These are phyloP conservation scores for Cytospora leucostoma DNA, from an alignment of 2,329 filamentous ascomycete genomes.

Conservation along the genomic window DNA sequence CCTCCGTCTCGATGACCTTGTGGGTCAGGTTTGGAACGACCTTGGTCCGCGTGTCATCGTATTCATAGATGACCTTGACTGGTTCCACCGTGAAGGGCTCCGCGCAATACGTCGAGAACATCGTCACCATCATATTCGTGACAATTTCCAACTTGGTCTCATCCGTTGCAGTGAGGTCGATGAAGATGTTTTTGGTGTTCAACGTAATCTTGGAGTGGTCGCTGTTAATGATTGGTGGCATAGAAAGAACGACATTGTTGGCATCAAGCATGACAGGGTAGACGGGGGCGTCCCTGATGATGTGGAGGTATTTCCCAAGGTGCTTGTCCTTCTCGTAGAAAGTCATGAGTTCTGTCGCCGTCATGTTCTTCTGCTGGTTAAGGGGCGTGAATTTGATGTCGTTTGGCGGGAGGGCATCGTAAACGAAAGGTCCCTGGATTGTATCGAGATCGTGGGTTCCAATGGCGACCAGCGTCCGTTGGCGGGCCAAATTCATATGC, in stretches of 20 bases:
- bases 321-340: conserved; percentile 97
- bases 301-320: conserved; percentile 85
- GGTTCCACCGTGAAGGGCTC: conserved; percentile 93
- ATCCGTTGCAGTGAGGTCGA: conserved; percentile 95
- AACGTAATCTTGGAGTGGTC: conserved; percentile 95
- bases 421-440: conserved; percentile 91
- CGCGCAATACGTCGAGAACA: conserved; percentile 91
- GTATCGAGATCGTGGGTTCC: conserved; percentile 97
- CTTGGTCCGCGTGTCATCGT: conserved; percentile 76
- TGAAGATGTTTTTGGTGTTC: conserved; percentile 89
- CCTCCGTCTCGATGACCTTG: conserved; percentile 75
- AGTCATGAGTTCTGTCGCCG: conserved; percentile 83
- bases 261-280: conserved; percentile 96
- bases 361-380: conserved; percentile 89
- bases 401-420: conserved; percentile 88
- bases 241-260: conserved; percentile 82
- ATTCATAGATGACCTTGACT: conserved; percentile 85
- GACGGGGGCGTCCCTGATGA: conserved; percentile 88
- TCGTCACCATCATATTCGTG: conserved; percentile 90
- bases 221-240: conserved; percentile 97
- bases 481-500: conserved; percentile 90
- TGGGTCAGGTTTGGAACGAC: conserved; percentile 80
- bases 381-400: conserved; percentile 89
- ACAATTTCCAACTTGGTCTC: conserved; percentile 96
- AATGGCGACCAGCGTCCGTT: conserved; percentile 93